These are phyloP conservation scores for Helminthosporium solani DNA, from an alignment of 2,329 filamentous ascomycete genomes.

Conservation along the genomic window DNA sequence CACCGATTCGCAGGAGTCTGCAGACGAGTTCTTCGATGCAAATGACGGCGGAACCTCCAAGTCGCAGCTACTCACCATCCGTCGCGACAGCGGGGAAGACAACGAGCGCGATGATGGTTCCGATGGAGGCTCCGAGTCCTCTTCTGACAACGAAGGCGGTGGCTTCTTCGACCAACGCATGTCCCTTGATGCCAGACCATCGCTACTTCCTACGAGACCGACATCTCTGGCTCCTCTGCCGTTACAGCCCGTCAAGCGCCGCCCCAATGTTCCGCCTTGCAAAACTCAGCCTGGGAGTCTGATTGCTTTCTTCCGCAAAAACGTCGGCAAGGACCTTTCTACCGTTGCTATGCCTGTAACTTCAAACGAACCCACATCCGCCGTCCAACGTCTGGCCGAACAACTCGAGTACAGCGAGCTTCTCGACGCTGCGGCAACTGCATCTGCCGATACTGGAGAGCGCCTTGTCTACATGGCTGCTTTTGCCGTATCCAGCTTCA, in stretches of 20 bases:
- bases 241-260: constrained; percentile 65
- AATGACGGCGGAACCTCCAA: constrained; percentile 52
- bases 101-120: constrained; percentile 47
- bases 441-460: constrained; percentile 60
- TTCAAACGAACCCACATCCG: constrained; percentile 86
- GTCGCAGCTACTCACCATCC: constrained; percentile 74
- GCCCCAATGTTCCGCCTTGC: constrained; percentile 69
- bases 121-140: constrained; percentile 62
- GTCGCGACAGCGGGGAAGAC: constrained; percentile 61
- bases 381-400: constrained; percentile 86
- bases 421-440: constrained; percentile 64
- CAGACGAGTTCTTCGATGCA: constrained; percentile 94
- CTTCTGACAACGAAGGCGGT: constrained; percentile 57
- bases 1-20: constrained; percentile 72
- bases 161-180: constrained; percentile 43
- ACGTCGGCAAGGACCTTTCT: constrained; percentile 95
- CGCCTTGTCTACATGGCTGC: constrained; percentile 82
- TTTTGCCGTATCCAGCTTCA: constrained; percentile 87
- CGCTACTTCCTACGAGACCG: constrained; percentile 72
- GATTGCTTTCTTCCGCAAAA: constrained; percentile 92
- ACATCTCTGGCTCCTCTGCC: constrained; percentile 78
- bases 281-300: constrained; percentile 83
- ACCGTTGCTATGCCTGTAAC: constrained; percentile 98
- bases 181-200: constrained; percentile 39
- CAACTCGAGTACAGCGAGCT: constrained; percentile 87